These are phyloP conservation scores for Hypoxylon rickii DNA, from an alignment of 495 filamentous ascomycete genomes.

Conservation along the genomic window DNA sequence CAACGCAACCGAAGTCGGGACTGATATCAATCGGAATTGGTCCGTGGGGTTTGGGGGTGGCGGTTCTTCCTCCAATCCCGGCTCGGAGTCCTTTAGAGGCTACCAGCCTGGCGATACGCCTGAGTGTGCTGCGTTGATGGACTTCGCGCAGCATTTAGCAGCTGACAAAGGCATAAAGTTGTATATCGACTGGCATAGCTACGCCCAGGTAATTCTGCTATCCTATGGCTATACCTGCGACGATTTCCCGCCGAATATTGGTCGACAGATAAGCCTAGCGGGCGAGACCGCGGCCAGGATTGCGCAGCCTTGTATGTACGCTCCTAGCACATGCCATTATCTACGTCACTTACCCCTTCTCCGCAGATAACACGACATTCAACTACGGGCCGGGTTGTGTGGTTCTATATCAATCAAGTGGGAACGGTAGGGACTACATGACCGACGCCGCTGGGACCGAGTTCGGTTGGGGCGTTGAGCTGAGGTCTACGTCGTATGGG, in stretches of 20 bases:
- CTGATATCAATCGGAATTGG: conserved; percentile 71
- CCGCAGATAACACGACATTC: conserved; percentile 50
- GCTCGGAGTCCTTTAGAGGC: conserved; percentile 60
- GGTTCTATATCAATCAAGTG: conserved; percentile 64
- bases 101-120: conserved; percentile 18
- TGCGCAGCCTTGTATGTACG: conserved; percentile 33
- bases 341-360: too few relatives aligned
- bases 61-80: conserved; percentile 58
- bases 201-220: conserved; percentile 53
- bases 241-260: conserved; percentile 48
- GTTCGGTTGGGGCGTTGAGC: conserved; percentile 61
- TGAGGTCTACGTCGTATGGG: conserved; percentile 52
- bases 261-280: conserved; percentile 49
- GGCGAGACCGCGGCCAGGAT: conserved; percentile 50
- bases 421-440: conserved; percentile 59
- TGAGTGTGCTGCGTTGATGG: conserved; percentile 18
- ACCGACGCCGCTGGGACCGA: conserved; percentile 55
- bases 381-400: conserved; percentile 59
- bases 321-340: too few relatives aligned
- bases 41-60: conserved; percentile 49
- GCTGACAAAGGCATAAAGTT: conserved; percentile 55
- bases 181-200: conserved; percentile 66
- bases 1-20: conserved; percentile 55
- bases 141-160: conserved; percentile 46
- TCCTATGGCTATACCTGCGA: conserved; percentile 48